These are phyloP conservation scores for Pelargonium cotyledonis DNA, from an alignment of 441 rosid genomes.

Conservation along the genomic window DNA sequence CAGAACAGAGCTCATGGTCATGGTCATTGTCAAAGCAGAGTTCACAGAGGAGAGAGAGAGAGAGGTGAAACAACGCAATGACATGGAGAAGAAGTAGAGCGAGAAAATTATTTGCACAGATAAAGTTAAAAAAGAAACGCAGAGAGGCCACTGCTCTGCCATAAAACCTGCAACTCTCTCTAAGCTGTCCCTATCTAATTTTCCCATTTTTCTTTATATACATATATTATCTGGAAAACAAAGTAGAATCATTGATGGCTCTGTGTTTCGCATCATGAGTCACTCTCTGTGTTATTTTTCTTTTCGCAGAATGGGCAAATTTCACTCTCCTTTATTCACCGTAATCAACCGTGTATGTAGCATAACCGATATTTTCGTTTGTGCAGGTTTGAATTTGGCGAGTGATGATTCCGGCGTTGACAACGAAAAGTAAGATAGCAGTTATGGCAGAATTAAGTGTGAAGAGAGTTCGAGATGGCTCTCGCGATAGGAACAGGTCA, in stretches of 20 bases:
- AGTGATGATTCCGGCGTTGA: no score
- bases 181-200: constrained; percentile 19
- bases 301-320: no score
- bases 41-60: constrained; percentile 19
- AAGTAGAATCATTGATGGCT: neutral
- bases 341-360: no score
- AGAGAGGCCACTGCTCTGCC: constrained; percentile 32
- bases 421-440: no score
- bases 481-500: no score
- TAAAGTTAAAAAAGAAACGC: constrained; percentile 42
- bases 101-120: constrained; percentile 39
- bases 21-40: no score
- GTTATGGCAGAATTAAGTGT: no score
- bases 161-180: constrained; percentile 38
- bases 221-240: neutral
- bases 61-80: neutral
- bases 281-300: constrained; percentile 15
- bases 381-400: no score
- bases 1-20: constrained; percentile 30
- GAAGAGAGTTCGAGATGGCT: no score
- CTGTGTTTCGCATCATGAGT: constrained; percentile 19
- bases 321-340: no score
- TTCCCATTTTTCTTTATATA: neutral
- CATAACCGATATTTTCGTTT: no score
- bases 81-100: constrained; percentile 15